A percentile compares a stretch with the other conserved stretches of the same genome.
These are phyloP conservation scores for Pythium graminicola DNA, from an alignment of 352 stramenopile genomes.

Conservation along the genomic window DNA sequence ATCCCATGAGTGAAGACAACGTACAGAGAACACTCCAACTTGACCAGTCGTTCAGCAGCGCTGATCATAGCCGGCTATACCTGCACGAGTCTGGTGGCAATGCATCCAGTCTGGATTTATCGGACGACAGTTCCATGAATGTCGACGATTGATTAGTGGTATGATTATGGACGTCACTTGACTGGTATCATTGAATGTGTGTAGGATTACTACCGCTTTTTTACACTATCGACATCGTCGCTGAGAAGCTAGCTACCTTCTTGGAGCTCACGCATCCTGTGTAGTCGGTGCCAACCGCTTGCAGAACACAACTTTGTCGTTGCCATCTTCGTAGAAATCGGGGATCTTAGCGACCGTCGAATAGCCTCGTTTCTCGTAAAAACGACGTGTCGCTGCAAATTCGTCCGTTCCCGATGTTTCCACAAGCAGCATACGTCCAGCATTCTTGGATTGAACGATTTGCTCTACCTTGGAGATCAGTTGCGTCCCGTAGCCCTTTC, in stretches of 20 bases:
- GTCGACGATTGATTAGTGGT: constrained; percentile 38
- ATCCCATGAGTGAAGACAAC: constrained; percentile 21
- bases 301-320: constrained; percentile 4
- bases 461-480: neutral
- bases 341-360: neutral
- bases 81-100: constrained; percentile 25
- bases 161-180: too few species aligned
- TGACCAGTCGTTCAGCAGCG: constrained; percentile 69
- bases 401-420: constrained; percentile 1
- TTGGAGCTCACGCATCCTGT: neutral
- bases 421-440: neutral
- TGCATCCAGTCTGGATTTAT: constrained; percentile 64
- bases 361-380: constrained; percentile 6
- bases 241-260: too few species aligned
- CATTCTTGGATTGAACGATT: neutral
- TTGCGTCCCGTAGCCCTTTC: neutral
- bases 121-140: constrained; percentile 73
- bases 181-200: too few species aligned
- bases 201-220: too few species aligned
- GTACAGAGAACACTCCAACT: constrained; percentile 36
- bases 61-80: constrained; percentile 45
- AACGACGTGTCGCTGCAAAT: neutral
- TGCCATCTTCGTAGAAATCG: constrained; percentile 11
- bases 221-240: too few species aligned
- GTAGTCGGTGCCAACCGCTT: neutral